Evolutionary conservation across 2,329 filamentous ascomycete species (phyloP).

Genomic region (Cordyceps fumosorosea): DNA sequence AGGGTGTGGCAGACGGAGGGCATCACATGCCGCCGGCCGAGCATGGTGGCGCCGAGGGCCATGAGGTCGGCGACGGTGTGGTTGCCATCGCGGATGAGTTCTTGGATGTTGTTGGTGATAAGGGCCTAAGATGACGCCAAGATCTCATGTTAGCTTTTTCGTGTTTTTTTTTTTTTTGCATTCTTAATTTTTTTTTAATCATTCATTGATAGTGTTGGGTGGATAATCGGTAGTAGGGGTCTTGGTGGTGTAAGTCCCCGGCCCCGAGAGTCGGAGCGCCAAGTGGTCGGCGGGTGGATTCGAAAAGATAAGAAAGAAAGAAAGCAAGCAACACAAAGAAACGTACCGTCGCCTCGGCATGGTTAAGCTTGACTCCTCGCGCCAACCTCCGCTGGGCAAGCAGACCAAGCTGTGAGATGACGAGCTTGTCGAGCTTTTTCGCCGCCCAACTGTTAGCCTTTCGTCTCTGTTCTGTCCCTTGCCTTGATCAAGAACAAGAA

Average conservation of each 20-base stretch:
- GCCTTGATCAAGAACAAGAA: background rate
- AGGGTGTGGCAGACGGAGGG: constrained; percentile 75
- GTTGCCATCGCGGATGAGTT: constrained; percentile 94
- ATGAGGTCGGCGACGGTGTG: constrained; percentile 92
- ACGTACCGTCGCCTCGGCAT: constrained; percentile 74
- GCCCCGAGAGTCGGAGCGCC: constrained; percentile 4
- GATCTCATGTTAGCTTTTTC: constrained; percentile 10
- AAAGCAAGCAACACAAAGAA: background rate
- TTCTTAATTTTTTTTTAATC: background rate
- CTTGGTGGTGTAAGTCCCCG: background rate
- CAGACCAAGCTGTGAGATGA: constrained; percentile 80
- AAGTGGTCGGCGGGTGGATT: background rate
- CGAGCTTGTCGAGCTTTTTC: constrained; percentile 84
- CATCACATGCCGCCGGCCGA: constrained; percentile 85
- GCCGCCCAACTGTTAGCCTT: background rate
- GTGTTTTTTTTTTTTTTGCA: background rate
- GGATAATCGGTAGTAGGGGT: background rate
- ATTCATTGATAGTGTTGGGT: background rate
- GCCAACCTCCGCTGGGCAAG: constrained; percentile 85
- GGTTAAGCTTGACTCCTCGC: constrained; percentile 81
- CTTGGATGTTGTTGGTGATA: constrained; percentile 84
- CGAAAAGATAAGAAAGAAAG: background rate
- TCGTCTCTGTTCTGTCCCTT: background rate
- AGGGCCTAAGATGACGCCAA: constrained; percentile 48
- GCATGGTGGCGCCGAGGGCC: constrained; percentile 83